Evolutionary conservation across 768 basidiomycete genomes (phyloP).

Genomic region (Crepidotus variabilis): DNA sequence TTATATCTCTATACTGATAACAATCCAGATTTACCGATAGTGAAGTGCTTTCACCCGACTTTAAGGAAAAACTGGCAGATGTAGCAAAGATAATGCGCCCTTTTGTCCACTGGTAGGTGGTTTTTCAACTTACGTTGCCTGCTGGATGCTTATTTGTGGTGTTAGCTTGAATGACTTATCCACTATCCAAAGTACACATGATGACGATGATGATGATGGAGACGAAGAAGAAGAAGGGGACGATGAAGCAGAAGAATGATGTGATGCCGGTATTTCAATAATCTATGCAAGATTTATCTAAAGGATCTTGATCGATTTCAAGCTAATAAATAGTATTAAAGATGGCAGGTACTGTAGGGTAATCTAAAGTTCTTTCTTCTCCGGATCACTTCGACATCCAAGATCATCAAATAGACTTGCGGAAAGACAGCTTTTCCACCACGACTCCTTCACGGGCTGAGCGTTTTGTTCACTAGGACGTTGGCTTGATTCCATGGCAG

Average conservation of each 20-base stretch:
- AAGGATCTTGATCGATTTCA: not conserved
- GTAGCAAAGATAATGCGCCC: constrained; percentile 59
- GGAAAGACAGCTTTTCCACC: not conserved
- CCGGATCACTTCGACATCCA: not conserved
- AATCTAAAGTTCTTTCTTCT: not conserved
- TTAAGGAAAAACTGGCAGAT: constrained; percentile 56
- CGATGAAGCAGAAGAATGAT: not conserved
- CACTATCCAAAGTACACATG: constrained; percentile 41
- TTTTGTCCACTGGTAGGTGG: constrained; percentile 72
- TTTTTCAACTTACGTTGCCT: not conserved
- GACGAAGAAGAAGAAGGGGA: not conserved
- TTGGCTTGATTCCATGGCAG: not conserved
- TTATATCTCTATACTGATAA: not conserved
- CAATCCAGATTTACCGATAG: constrained; percentile 63
- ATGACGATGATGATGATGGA: constrained; percentile 22
- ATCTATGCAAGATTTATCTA: not conserved
- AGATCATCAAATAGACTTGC: not conserved
- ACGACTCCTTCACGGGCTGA: not conserved
- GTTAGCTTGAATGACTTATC: constrained; percentile 72
- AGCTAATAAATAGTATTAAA: not conserved
- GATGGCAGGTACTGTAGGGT: not conserved
- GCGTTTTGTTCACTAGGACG: not conserved
- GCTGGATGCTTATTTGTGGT: not conserved
- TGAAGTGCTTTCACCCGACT: constrained; percentile 64
- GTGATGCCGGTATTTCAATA: not conserved